Base-by-base conservation (phyloP, 495 filamentous ascomycete genomes). In the Daldinia vernicosa region DNA sequence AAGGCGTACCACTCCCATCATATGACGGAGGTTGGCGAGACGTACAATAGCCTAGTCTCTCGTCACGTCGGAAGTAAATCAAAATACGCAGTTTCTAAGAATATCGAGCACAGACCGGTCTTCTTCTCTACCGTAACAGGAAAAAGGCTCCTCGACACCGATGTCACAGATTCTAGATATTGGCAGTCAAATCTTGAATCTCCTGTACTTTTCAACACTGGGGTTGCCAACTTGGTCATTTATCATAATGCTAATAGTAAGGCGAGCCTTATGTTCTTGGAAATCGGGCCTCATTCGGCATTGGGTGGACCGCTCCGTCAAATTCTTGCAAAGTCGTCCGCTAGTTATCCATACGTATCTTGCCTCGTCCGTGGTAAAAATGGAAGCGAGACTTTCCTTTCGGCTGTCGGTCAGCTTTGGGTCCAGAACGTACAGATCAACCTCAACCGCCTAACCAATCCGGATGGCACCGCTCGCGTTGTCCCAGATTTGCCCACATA, bases 1-100 rank as follows among this genome's bases (percentile, higher is more conserved):
- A 79, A 67, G 11, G 87, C 88, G 0, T 90, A 89, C 55, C 88
- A 88, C 64, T 84, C 85, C 1, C 77, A 80, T 14, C 83, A 85
- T 47, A 87, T 88, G 84, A 47, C 9, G 19, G 43, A 47, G 9
- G 43, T 47, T 12, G 43, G 43, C 4, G 43, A 24, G 43, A 22
- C 19, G 8, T 47, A 47, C 43, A 47, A 47, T 24, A 47, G 17
- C 6, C 43, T 47, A 14, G 37, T 60, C 0, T 43, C 70, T 3
- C 71, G 80, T 57, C 43, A 47, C 2, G 19, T 63, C 71, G 2
- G 62, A 67, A 6, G 27, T 73, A 12, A 85, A 84, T 72, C 28
- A 76, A 17, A 47, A 24, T 12, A 47, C 19, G 9, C 3, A 22
- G 43, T 0, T 24, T 22, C 43, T 5, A 47, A 47, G 43, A 47